These are phyloP conservation scores for Nicotiana knightiana DNA, from an alignment of 257 asterid species.

Conservation along the genomic window DNA sequence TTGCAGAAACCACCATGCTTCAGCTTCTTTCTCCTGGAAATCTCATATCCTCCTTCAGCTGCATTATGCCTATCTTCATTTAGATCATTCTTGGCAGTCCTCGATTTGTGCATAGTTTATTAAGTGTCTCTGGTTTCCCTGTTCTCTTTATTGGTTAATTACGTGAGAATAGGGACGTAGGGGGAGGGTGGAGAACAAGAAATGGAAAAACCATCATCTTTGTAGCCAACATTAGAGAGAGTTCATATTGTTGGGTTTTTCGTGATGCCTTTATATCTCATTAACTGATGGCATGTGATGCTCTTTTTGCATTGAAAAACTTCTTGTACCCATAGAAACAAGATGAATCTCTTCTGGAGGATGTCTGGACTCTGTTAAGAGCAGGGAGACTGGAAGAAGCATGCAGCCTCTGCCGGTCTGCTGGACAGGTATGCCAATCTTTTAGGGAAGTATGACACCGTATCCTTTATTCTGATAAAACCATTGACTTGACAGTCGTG, in stretches of 20 bases:
- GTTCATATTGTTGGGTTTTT: not conserved
- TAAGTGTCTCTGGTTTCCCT: not conserved
- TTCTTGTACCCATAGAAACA: constrained; percentile 55
- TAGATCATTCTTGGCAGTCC: not conserved
- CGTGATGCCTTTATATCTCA: not conserved
- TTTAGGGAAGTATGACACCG: constrained; percentile 16
- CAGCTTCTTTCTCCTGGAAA: not conserved
- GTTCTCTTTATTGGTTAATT: not conserved
- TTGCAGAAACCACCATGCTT: not conserved
- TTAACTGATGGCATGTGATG: not conserved
- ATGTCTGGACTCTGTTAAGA: constrained; percentile 82
- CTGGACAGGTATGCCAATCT: constrained; percentile 77
- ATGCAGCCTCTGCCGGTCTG: constrained; percentile 77
- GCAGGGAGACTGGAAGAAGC: constrained; percentile 99
- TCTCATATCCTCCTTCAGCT: not conserved
- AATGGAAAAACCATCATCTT: not conserved
- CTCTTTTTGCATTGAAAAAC: not conserved
- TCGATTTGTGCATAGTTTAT: not conserved
- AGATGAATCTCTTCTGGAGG: constrained; percentile 96
- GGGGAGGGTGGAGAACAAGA: not conserved
- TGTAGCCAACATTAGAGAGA: not conserved
- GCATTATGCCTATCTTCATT: not conserved
- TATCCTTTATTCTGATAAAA: constrained; percentile 10
- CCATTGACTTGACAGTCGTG: constrained; percentile 58
- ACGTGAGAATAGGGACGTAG: not conserved